Percentiles rank a stretch among this genome's conserved stretches.
Evolutionary conservation across 192 early-diverging fungal genomes (phyloP).

Genomic region (Backusella tarrabulga): DNA sequence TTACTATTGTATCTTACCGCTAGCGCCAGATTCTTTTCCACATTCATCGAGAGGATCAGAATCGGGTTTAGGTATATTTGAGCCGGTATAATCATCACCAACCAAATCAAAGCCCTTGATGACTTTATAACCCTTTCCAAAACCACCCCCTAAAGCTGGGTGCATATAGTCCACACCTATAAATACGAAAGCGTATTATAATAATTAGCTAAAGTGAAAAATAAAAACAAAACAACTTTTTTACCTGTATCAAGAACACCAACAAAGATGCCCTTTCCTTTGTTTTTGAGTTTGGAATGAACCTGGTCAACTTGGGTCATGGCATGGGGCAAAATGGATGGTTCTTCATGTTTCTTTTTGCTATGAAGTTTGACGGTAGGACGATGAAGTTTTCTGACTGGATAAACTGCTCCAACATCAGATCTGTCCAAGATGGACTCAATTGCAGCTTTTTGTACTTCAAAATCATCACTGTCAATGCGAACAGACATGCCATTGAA

Average conservation of each 20-base stretch:
- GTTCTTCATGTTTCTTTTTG: neutral
- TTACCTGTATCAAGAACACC: constrained; percentile 68
- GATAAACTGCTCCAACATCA: constrained; percentile 17
- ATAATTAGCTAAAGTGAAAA: neutral
- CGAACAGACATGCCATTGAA: constrained; percentile 28
- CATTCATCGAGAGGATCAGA: constrained; percentile 23
- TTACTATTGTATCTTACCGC: constrained; percentile 5
- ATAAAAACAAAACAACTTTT: neutral
- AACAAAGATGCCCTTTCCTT: constrained; percentile 65
- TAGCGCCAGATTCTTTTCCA: constrained; percentile 6
- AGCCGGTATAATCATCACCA: constrained; percentile 15
- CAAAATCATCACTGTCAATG: neutral
- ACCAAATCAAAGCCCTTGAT: constrained; percentile 48
- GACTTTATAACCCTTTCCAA: constrained; percentile 57
- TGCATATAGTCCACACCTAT: constrained; percentile 59
- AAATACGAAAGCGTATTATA: neutral
- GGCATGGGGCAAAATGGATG: constrained; percentile 38
- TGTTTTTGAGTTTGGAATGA: constrained; percentile 50
- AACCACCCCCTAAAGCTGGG: constrained; percentile 66
- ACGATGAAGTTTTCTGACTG: constrained; percentile 15
- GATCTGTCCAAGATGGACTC: constrained; percentile 10
- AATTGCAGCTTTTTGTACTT: constrained; percentile 4
- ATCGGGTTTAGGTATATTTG: constrained; percentile 5
- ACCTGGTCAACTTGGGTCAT: constrained; percentile 57
- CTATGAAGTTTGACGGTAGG: constrained; percentile 1